These are phyloP conservation scores for Pleurotus citrinopileatus DNA, from an alignment of 768 basidiomycete species.

Conservation along the genomic window DNA sequence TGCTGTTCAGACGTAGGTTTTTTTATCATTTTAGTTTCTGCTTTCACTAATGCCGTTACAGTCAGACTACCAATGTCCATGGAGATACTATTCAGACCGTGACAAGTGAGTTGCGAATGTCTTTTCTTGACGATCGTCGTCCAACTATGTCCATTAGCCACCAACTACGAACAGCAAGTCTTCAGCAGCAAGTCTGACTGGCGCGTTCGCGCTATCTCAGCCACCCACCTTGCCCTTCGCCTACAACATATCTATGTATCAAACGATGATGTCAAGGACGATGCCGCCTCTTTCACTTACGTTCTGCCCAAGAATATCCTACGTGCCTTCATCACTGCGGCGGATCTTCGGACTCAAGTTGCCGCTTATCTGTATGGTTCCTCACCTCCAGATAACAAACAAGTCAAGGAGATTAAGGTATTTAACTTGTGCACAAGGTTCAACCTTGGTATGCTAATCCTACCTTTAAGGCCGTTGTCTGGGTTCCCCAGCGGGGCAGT, in stretches of 20 bases:
- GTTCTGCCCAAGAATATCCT: constrained; percentile 97
- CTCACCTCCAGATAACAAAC: constrained; percentile 93
- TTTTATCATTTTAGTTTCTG: not conserved
- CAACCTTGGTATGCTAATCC: not conserved
- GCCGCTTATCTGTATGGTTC: constrained; percentile 92
- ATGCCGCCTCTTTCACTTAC: constrained; percentile 91
- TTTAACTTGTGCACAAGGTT: constrained; percentile 10
- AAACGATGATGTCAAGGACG: constrained; percentile 98
- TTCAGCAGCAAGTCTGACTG: constrained; percentile 99
- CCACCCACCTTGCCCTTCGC: constrained; percentile 93
- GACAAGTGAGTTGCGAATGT: constrained; percentile 61
- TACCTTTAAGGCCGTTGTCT: constrained; percentile 67
- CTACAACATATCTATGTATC: constrained; percentile 99
- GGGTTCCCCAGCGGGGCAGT: constrained; percentile 96
- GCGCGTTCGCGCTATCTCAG: constrained; percentile 97
- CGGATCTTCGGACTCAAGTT: constrained; percentile 95
- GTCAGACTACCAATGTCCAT: constrained; percentile 96
- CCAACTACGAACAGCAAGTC: constrained; percentile 97
- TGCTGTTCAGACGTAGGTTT: constrained; percentile 77
- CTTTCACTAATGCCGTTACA: constrained; percentile 22
- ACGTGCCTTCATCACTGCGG: constrained; percentile 87
- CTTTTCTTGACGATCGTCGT: constrained; percentile 4
- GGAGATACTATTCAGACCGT: constrained; percentile 95
- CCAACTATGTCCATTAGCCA: constrained; percentile 46
- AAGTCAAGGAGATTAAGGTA: constrained; percentile 97